Percentiles rank a stretch among this genome's conserved stretches.
Evolutionary conservation across 2,329 filamentous ascomycete species (phyloP).

Genomic region (Trichoderma oligosporum): DNA sequence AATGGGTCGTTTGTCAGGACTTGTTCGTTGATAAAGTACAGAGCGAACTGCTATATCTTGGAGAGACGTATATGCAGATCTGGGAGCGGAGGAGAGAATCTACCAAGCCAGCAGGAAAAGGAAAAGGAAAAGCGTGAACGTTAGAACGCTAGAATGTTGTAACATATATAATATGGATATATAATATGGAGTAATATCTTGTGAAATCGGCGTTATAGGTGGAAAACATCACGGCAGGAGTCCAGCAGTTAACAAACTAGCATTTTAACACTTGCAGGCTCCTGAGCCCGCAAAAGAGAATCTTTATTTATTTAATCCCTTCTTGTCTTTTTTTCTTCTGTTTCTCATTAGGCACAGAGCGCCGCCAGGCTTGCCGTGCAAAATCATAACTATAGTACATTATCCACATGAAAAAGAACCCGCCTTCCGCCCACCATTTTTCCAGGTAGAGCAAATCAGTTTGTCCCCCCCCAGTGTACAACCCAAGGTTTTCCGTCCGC

Average conservation of each 20-base stretch:
- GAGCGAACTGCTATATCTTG: slow-evolving; percentile 83
- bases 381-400: slow-evolving; percentile 22
- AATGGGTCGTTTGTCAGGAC: slow-evolving; percentile 94
- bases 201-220: neutral
- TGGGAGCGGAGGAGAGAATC: slow-evolving; percentile 77
- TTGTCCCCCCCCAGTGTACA: slow-evolving; percentile 10
- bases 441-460: slow-evolving; percentile 20
- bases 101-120: slow-evolving; percentile 34
- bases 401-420: slow-evolving; percentile 16
- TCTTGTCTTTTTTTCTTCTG: slow-evolving; percentile 3
- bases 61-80: slow-evolving; percentile 92
- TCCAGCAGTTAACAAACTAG: neutral
- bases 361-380: slow-evolving; percentile 13
- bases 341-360: slow-evolving; percentile 8
- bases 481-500: slow-evolving; percentile 9
- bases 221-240: neutral
- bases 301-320: slow-evolving; percentile 13
- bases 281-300: slow-evolving; percentile 8
- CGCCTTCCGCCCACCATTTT: slow-evolving; percentile 18
- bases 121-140: slow-evolving; percentile 1
- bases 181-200: neutral
- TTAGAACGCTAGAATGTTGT: neutral
- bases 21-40: slow-evolving; percentile 87
- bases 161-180: neutral
- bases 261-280: slow-evolving; percentile 8